phyloP scores from a whole-genome alignment of 2,329 filamentous ascomycete species.

The Dothidotthia symphoricarpi region DNA sequence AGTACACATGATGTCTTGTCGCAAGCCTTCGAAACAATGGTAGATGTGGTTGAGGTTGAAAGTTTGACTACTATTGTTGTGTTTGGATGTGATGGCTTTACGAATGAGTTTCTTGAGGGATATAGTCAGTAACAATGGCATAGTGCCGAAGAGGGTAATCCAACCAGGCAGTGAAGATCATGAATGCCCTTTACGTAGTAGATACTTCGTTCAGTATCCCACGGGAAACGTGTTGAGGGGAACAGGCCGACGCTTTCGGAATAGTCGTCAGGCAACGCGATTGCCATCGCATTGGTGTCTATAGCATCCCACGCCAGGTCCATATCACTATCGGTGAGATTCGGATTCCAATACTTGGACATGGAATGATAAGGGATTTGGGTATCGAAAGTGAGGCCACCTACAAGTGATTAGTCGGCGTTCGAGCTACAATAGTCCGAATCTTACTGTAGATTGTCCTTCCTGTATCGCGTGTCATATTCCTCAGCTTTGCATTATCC shows the following conservation, averaged over 20 bases:
- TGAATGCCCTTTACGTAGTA: slow-evolving; percentile 40
- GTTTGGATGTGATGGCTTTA: slow-evolving; percentile 34
- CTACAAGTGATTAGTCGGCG: slow-evolving; percentile 10
- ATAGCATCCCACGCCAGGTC: slow-evolving; percentile 38
- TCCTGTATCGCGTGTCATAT: slow-evolving; percentile 10
- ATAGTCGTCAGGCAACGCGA: slow-evolving; percentile 32
- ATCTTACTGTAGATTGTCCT: slow-evolving; percentile 29
- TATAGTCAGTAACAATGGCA: not conserved
- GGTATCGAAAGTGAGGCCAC: slow-evolving; percentile 30
- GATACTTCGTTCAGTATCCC: slow-evolving; percentile 37
- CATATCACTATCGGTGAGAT: slow-evolving; percentile 24
- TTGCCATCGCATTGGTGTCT: slow-evolving; percentile 33
- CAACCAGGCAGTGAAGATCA: slow-evolving; percentile 37
- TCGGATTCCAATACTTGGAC: slow-evolving; percentile 34
- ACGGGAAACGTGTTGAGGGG: slow-evolving; percentile 33
- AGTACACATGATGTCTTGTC: slow-evolving; percentile 37
- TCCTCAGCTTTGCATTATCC: slow-evolving; percentile 24
- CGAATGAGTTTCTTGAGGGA: slow-evolving; percentile 33
- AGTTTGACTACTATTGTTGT: slow-evolving; percentile 19
- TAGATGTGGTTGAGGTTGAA: slow-evolving; percentile 32
- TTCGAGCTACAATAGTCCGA: not conserved
- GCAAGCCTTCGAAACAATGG: slow-evolving; percentile 35
- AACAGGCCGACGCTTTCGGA: slow-evolving; percentile 23
- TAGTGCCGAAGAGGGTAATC: not conserved
- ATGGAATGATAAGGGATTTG: slow-evolving; percentile 26